phyloP scores from a whole-genome alignment of 768 basidiomycete genomes.

The Mycena sanguinolenta region DNA sequence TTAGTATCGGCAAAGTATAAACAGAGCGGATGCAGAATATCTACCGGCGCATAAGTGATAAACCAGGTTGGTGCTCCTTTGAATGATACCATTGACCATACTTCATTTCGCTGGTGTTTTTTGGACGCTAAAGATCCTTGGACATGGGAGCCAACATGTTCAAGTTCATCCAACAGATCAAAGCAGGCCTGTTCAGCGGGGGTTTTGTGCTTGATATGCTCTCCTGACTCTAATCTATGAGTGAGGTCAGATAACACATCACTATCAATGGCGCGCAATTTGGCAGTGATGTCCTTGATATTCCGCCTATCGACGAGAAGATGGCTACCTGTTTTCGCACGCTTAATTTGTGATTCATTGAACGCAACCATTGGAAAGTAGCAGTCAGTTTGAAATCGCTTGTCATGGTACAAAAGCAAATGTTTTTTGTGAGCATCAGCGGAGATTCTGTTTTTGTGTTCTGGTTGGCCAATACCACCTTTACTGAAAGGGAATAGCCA shows the following conservation, averaged over 20 bases:
- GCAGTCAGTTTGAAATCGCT: background rate
- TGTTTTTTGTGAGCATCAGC: too few species aligned
- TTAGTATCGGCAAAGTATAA: constrained; percentile 48
- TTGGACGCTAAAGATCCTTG: constrained; percentile 41
- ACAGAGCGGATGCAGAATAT: too few species aligned
- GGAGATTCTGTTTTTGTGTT: background rate
- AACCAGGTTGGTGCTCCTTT: constrained; percentile 51
- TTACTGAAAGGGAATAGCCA: constrained; percentile 1
- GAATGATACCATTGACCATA: constrained; percentile 36
- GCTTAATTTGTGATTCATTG: constrained; percentile 9
- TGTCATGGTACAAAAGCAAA: too few species aligned
- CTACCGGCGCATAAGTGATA: constrained; percentile 53
- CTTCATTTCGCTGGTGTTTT: constrained; percentile 42
- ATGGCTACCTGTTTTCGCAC: background rate
- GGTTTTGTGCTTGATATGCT: too few species aligned
- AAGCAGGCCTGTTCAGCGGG: too few species aligned
- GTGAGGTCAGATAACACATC: too few species aligned
- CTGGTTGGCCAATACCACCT: background rate
- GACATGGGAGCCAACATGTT: too few species aligned
- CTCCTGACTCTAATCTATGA: too few species aligned
- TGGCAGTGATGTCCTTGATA: too few species aligned
- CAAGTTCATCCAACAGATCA: too few species aligned
- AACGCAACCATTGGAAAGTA: constrained; percentile 18
- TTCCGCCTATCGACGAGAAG: background rate
- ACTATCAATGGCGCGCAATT: too few species aligned